phyloP scores from a whole-genome alignment of 306 rosid species.

The Citrullus mucosospermus region DNA sequence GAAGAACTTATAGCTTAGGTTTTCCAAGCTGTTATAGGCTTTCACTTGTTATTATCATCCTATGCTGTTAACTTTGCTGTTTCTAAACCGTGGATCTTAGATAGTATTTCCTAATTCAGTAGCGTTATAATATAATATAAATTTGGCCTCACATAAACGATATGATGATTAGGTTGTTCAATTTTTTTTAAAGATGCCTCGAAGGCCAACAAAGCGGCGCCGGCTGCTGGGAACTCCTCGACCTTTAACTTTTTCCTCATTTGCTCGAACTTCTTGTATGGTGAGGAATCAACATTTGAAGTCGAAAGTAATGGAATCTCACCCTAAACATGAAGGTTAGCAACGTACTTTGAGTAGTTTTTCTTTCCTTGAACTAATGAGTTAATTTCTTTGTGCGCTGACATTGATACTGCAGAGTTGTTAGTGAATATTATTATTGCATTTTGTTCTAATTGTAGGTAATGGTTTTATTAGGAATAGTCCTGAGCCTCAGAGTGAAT shows the following conservation, averaged over 20 bases:
- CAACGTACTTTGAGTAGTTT: neutral
- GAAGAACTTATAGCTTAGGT: neutral
- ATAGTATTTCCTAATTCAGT: neutral
- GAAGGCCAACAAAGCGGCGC: constrained; percentile 24
- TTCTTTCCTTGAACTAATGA: neutral
- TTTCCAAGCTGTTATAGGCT: neutral
- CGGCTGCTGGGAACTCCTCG: constrained; percentile 19
- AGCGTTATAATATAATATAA: neutral
- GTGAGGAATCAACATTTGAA: constrained; percentile 10
- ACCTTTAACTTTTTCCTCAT: constrained; percentile 56
- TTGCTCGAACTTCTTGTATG: constrained; percentile 18
- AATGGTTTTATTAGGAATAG: constrained; percentile 11
- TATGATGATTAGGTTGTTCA: neutral
- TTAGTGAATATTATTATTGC: neutral
- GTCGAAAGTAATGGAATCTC: constrained; percentile 13
- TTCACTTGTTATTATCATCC: neutral
- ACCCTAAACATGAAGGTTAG: constrained; percentile 13
- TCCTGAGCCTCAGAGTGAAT: constrained; percentile 17
- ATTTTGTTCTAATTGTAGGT: constrained; percentile 20
- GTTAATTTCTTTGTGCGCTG: neutral
- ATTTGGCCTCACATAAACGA: neutral
- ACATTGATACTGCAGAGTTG: neutral
- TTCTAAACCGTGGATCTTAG: neutral
- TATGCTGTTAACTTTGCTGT: neutral
- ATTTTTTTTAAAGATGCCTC: constrained; percentile 26